Percentiles rank a stretch among this genome's conserved stretches.
phyloP scores from a whole-genome alignment of 441 rosid species.

The Bocquillonia castaneifolia region DNA sequence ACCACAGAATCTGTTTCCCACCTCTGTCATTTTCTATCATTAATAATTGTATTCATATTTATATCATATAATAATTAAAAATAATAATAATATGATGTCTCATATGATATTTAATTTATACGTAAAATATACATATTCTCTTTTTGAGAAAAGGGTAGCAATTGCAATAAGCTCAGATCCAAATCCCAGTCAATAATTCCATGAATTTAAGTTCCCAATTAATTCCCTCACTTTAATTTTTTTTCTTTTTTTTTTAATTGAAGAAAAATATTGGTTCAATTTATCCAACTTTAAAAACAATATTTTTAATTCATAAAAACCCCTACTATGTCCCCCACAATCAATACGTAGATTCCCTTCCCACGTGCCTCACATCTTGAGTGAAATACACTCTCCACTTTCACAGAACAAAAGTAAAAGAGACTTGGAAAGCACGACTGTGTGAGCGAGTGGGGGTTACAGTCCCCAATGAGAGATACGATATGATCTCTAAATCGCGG shows the following conservation, averaged over 20 bases:
- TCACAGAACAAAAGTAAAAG: neutral
- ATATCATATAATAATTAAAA: neutral
- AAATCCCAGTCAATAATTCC: constrained; percentile 33
- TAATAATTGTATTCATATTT: too few relatives aligned
- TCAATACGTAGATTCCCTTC: constrained; percentile 7
- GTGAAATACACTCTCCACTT: constrained; percentile 1
- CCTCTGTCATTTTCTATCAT: constrained; percentile 3
- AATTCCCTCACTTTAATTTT: constrained; percentile 4
- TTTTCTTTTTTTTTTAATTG: neutral
- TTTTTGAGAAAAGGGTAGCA: constrained; percentile 9
- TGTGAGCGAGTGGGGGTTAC: constrained; percentile 22
- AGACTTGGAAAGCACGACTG: neutral
- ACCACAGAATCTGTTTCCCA: constrained; percentile 1
- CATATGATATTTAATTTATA: neutral
- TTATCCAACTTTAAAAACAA: neutral
- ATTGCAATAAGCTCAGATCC: constrained; percentile 22
- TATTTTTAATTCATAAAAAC: constrained; percentile 6
- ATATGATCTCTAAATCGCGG: constrained; percentile 23
- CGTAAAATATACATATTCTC: neutral
- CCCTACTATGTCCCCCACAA: constrained; percentile 15
- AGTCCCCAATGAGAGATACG: constrained; percentile 12
- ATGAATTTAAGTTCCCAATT: constrained; percentile 24
- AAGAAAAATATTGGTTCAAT: neutral
- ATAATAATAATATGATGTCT: too few relatives aligned
- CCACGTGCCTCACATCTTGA: constrained; percentile 7